Conservation (phyloP, 164 flowering plant genomes). For the Aristolochia fimbriata region DNA sequence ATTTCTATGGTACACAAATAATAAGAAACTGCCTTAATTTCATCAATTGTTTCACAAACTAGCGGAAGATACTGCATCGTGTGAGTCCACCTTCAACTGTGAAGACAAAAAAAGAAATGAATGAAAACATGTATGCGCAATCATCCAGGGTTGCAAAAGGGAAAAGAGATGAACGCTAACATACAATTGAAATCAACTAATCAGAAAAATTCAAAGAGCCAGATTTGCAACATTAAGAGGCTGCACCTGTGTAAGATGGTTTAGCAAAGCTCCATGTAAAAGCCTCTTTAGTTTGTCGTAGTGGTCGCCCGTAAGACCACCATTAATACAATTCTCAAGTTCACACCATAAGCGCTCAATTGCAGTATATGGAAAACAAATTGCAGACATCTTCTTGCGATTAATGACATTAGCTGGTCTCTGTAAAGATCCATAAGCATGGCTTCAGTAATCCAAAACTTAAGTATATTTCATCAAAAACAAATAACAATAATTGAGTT, state of each 20-base stretch:
- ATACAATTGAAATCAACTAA: too few species aligned
- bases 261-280: constrained; percentile 50
- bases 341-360: constrained; percentile 70
- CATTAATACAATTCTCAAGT: constrained; percentile 44
- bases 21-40: too few species aligned
- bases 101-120: constrained; percentile 1
- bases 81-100: constrained; percentile 62
- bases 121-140: background rate
- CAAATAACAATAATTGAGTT: background rate
- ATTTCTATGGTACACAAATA: too few species aligned
- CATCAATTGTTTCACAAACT: background rate
- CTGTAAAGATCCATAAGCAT: constrained; percentile 28
- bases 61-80: constrained; percentile 43
- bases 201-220: background rate
- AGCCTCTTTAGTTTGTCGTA: constrained; percentile 56
- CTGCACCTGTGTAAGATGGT: constrained; percentile 65
- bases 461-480: background rate
- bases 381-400: constrained; percentile 66
- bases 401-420: constrained; percentile 56
- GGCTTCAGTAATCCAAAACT: background rate
- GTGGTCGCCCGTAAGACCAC: constrained; percentile 67
- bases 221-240: background rate
- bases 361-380: constrained; percentile 84
- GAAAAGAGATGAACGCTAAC: too few species aligned
- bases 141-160: too few species aligned